phyloP scores from a whole-genome alignment of 2,329 filamentous ascomycete genomes.

The Kalmusia sp. region DNA sequence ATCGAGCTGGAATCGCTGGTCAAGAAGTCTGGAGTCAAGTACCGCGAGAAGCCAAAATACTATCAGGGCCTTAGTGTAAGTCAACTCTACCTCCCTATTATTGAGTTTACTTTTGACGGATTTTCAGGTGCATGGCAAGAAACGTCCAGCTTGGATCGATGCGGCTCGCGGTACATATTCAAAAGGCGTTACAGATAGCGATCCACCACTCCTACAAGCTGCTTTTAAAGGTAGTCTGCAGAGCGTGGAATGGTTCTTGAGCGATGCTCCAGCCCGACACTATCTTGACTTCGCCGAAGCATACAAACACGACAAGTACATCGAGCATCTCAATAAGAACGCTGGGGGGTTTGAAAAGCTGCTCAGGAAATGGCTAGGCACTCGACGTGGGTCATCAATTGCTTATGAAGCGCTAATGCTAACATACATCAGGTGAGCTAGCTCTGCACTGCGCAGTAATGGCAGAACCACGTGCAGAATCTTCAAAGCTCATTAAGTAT shows the following conservation, averaged over 20 bases:
- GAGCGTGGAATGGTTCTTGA: conserved; percentile 78
- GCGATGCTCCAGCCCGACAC: conserved; percentile 70
- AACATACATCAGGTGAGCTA: conserved; percentile 60
- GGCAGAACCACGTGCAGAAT: conserved; percentile 46
- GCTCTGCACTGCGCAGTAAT: conserved; percentile 67
- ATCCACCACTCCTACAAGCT: conserved; percentile 68
- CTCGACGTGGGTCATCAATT: conserved; percentile 58
- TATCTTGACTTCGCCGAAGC: conserved; percentile 73
- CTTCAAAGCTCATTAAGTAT: conserved; percentile 67
- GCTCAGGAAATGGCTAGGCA: conserved; percentile 67
- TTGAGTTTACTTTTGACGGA: neutral
- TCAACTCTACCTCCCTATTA: neutral
- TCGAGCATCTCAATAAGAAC: conserved; percentile 67
- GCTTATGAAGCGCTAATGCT: conserved; percentile 2
- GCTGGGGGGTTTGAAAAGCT: conserved; percentile 69
- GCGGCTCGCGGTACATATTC: conserved; percentile 57
- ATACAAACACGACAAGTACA: conserved; percentile 66
- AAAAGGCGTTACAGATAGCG: conserved; percentile 37
- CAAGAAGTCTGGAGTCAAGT: conserved; percentile 68
- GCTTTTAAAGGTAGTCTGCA: conserved; percentile 66
- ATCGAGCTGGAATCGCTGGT: conserved; percentile 73
- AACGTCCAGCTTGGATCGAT: conserved; percentile 76
- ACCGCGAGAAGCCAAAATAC: conserved; percentile 70
- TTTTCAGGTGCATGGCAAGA: conserved; percentile 69
- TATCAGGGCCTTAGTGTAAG: conserved; percentile 75